phyloP scores from a whole-genome alignment of 805 yeast genomes.

The Ogataea saltuana region DNA sequence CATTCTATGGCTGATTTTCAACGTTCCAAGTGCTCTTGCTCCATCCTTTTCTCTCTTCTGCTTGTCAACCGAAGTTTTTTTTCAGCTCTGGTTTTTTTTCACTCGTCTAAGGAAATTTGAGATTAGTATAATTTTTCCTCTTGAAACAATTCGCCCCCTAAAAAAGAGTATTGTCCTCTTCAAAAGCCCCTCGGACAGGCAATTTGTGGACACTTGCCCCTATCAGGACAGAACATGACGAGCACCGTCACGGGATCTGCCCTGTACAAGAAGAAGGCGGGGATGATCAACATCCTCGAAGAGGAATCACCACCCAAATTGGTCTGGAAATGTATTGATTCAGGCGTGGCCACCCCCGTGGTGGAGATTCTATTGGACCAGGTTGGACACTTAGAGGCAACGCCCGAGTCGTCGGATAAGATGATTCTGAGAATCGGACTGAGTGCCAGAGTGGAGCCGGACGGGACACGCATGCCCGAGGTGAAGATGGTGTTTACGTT shows the following conservation, averaged over 20 bases:
- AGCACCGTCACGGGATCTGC: conserved; percentile 48
- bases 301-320: conserved; percentile 56
- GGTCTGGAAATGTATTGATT: conserved; percentile 60
- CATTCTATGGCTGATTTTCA: no score
- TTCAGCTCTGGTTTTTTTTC: no score
- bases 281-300: conserved; percentile 56
- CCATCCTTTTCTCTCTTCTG: no score
- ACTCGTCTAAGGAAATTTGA: no score
- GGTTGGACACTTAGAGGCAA: conserved; percentile 59
- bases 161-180: no score
- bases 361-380: conserved; percentile 45
- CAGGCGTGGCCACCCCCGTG: conserved; percentile 38
- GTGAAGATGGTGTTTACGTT: conserved; percentile 54
- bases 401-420: conserved; percentile 65
- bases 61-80: no score
- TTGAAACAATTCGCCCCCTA: no score
- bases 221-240: conserved; percentile 8
- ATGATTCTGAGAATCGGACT: conserved; percentile 61
- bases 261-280: conserved; percentile 52
- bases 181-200: no score
- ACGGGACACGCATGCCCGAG: conserved; percentile 27
- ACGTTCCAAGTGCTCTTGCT: no score
- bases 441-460: conserved; percentile 37
- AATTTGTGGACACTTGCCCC: no score
- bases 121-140: no score